Conservation (phyloP, 179 eudicot species). For the Spinacia oleracea region DNA sequence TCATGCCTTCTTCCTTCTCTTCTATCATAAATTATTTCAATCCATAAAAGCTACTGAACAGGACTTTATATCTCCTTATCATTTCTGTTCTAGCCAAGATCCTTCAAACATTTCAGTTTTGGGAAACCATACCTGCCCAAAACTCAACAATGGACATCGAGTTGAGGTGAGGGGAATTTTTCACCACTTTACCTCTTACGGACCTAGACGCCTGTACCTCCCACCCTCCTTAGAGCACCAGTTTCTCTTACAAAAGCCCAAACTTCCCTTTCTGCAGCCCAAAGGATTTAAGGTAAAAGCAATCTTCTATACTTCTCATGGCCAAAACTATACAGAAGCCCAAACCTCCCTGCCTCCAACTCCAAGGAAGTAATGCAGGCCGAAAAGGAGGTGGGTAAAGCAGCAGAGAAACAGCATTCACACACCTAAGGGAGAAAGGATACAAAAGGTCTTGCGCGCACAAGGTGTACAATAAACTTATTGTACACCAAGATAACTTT, state of each 20-base stretch:
- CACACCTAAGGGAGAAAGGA: no score
- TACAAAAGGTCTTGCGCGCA: no score
- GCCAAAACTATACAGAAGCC: no score
- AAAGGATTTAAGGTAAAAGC: background rate
- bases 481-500: no score
- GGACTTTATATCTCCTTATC: background rate
- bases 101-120: background rate
- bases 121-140: background rate
- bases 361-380: no score
- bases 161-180: background rate
- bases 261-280: background rate
- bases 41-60: background rate
- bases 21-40: background rate
- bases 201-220: background rate
- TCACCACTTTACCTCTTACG: background rate
- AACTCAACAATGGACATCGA: background rate
- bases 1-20: background rate
- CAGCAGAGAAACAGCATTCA: no score
- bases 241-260: background rate
- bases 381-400: no score
- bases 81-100: background rate
- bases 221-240: background rate
- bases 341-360: no score
- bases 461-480: no score
- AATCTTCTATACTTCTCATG: background rate